Base-by-base conservation (phyloP, 306 rosid species). In the Malus fusca region DNA sequence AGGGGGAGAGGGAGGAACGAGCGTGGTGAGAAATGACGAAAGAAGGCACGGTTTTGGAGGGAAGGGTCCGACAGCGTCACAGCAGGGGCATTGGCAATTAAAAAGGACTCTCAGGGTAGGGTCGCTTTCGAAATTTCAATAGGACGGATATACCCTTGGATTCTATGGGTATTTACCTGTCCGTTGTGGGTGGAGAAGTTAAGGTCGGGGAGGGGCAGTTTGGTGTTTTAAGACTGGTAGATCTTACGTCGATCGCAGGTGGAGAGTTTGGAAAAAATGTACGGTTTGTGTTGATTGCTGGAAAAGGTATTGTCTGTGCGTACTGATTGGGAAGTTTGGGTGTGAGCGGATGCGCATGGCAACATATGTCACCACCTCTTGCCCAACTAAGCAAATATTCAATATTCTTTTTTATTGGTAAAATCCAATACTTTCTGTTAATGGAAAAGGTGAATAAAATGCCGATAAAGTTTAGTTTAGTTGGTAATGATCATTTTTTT, bases 81-180 rank as follows among this genome's bases (percentile, higher is more conserved):
- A 35, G 19, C 13, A 18, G 55, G 81, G 72, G 33, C 82, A 22
- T 78, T 64, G 78, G 80, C 58, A 83, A 83, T 72, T 73, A 63
- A 75, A 83, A 84, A 48, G 63, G 60, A 30, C 64, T 76, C 18
- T 14, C 35, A 6, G 11, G 77, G 71, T 42, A 21, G 9, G 58
- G 68, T 82, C 51, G 33, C 79, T 80, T 69, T 84, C 85, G 28
- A 21, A 21, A n/a, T 64, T 75, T 69, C 1, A 2, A 25, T 11
- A 35, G 25, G 46, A 73, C 71, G n/a, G 4, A 59, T 22, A 5
- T 76, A 43, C 60, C 89, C 84, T 42, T 70, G 0, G 5, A 2
- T 1, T 40, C 28, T 11, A 0, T 0, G 28, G 56, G 7, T 53
- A 13, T 64, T 64, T 64, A 18, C 43, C 8, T 13, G 35, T 21